phyloP scores from a whole-genome alignment of 2,329 filamentous ascomycete genomes.

The Ramularia endophylla region DNA sequence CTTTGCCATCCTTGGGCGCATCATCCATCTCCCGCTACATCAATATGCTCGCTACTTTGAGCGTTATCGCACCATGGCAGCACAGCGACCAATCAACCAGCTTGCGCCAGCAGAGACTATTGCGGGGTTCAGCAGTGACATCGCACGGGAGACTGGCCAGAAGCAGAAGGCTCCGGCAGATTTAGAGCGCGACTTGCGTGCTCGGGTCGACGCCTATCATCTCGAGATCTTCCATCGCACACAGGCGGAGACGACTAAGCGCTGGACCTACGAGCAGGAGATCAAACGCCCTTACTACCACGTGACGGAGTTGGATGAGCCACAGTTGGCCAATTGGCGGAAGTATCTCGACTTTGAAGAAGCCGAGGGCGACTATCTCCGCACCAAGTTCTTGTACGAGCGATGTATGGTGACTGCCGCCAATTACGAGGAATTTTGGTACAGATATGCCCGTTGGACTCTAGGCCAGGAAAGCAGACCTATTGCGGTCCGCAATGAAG shows the following conservation, averaged over 20 bases:
- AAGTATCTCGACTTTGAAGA: conserved; percentile 98
- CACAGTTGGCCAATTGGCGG: conserved; percentile 82
- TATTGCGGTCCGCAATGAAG: conserved; percentile 75
- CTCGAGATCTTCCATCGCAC: conserved; percentile 75
- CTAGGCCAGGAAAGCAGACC: conserved; percentile 70
- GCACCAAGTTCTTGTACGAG: conserved; percentile 83
- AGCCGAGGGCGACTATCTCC: conserved; percentile 66
- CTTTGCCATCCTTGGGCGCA: conserved; percentile 72
- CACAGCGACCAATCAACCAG: conserved; percentile 65
- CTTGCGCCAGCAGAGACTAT: conserved; percentile 65
- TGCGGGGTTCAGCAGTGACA: conserved; percentile 62
- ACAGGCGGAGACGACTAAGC: conserved; percentile 81
- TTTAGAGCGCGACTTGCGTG: conserved; percentile 73
- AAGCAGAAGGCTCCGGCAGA: conserved; percentile 69
- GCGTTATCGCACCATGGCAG: conserved; percentile 72
- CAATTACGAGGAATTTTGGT: conserved; percentile 96
- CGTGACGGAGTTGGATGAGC: conserved; percentile 82
- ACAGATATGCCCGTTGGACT: conserved; percentile 97
- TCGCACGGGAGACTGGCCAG: conserved; percentile 58
- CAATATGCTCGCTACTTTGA: conserved; percentile 95
- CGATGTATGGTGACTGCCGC: conserved; percentile 88
- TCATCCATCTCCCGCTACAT: conserved; percentile 89
- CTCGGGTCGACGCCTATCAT: conserved; percentile 73
- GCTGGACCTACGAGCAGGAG: conserved; percentile 91
- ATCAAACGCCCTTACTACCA: conserved; percentile 97